A percentile compares a stretch with the other conserved stretches of the same genome.
phyloP scores from a whole-genome alignment of 106 monocot species.

The Dendrobium nobile region DNA sequence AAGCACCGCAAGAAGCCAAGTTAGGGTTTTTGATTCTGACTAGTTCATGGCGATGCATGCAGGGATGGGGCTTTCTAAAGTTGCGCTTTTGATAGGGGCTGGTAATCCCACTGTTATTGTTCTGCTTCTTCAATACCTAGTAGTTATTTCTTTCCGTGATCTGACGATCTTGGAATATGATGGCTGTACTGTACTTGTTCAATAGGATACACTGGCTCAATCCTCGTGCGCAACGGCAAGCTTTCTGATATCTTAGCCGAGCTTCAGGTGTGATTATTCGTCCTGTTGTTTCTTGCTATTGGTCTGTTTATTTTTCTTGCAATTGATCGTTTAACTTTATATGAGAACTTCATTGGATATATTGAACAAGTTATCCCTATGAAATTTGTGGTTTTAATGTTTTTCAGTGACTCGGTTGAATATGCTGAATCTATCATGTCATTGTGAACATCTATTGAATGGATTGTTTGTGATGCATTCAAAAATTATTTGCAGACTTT shows the following conservation, averaged over 20 bases:
- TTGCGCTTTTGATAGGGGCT: conserved; percentile 50
- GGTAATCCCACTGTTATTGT: conserved; percentile 21
- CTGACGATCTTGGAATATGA: conserved; percentile 4
- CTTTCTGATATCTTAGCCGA: conserved; percentile 55
- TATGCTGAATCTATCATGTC: too few relatives aligned
- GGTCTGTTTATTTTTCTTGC: too few relatives aligned
- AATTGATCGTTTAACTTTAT: neutral
- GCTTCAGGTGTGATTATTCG: conserved; percentile 41
- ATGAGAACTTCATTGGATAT: too few relatives aligned
- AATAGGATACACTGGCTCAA: conserved; percentile 42
- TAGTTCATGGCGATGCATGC: conserved; percentile 55
- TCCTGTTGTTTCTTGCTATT: neutral
- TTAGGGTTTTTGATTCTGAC: neutral
- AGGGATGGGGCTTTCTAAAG: conserved; percentile 63
- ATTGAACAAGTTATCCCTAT: too few relatives aligned
- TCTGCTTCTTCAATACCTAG: neutral
- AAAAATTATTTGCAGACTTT: neutral
- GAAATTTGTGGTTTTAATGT: too few relatives aligned
- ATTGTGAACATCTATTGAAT: too few relatives aligned
- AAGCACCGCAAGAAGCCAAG: neutral
- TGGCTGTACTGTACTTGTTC: neutral
- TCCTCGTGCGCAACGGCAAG: conserved; percentile 54
- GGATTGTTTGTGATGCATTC: too few relatives aligned
- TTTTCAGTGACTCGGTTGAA: too few relatives aligned
- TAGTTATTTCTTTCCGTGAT: too few relatives aligned